A percentile compares a stretch with the other conserved stretches of the same genome.
phyloP scores from a whole-genome alignment of 805 yeast species.

The Candida alai region DNA sequence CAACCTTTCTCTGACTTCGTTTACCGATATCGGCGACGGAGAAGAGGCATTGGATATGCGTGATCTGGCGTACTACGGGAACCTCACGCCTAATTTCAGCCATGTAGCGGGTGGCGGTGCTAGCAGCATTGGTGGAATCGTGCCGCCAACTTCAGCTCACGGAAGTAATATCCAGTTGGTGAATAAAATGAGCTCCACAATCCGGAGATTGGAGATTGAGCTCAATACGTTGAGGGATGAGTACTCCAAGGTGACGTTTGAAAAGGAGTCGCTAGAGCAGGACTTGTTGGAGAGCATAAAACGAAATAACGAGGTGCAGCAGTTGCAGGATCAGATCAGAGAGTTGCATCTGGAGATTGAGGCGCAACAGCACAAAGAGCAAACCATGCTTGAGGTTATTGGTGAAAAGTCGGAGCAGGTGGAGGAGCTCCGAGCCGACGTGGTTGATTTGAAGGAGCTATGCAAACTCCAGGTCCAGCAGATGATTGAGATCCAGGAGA shows the following conservation, averaged over 20 bases:
- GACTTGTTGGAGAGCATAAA: slow-evolving; percentile 52
- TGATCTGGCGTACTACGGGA: background rate
- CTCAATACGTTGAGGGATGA: slow-evolving; percentile 62
- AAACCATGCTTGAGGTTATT: slow-evolving; percentile 61
- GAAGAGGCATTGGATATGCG: slow-evolving; percentile 5
- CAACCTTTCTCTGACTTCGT: slow-evolving; percentile 15
- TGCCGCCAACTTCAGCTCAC: slow-evolving; percentile 1
- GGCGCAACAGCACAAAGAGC: slow-evolving; percentile 36
- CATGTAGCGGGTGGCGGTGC: background rate
- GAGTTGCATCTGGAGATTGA: slow-evolving; percentile 28
- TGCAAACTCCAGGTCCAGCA: slow-evolving; percentile 83
- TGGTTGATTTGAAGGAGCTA: slow-evolving; percentile 82
- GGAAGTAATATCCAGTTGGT: slow-evolving; percentile 50
- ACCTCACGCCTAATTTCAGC: background rate
- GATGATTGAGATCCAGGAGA: slow-evolving; percentile 59
- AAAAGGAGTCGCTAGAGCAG: slow-evolving; percentile 63
- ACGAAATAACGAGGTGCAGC: slow-evolving; percentile 23
- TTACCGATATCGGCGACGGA: slow-evolving; percentile 13
- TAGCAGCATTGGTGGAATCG: slow-evolving; percentile 2
- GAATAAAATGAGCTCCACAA: slow-evolving; percentile 69
- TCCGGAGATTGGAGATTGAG: slow-evolving; percentile 80
- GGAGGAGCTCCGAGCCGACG: slow-evolving; percentile 84
- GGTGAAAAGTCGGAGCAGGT: slow-evolving; percentile 88
- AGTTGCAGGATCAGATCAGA: slow-evolving; percentile 26
- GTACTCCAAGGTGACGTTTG: slow-evolving; percentile 45